These are phyloP conservation scores for Diversispora eburnea DNA, from an alignment of 192 early-diverging fungal species.

Conservation along the genomic window DNA sequence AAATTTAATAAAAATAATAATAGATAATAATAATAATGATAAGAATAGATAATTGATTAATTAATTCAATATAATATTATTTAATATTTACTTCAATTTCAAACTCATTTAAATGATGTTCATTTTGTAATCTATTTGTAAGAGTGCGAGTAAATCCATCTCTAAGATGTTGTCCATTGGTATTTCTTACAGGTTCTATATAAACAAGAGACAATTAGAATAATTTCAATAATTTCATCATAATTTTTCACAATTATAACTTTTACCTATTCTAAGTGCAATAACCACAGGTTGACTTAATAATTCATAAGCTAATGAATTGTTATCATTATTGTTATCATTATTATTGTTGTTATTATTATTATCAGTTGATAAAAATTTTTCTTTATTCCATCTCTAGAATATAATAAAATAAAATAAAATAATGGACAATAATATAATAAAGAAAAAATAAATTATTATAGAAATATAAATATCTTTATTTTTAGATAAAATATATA, in stretches of 20 bases:
- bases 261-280: slow-evolving; percentile 39
- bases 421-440: background rate
- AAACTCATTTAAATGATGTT: slow-evolving; percentile 36
- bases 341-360: too few species aligned
- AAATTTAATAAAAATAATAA: background rate
- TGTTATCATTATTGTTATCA: too few species aligned
- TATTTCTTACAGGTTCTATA: slow-evolving; percentile 43
- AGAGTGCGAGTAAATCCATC: slow-evolving; percentile 53
- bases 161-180: slow-evolving; percentile 52
- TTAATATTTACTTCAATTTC: slow-evolving; percentile 36
- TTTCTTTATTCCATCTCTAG: slow-evolving; percentile 35
- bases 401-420: background rate
- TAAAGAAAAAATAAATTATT: too few species aligned
- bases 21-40: background rate
- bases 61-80: too few species aligned
- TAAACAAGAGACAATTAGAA: slow-evolving; percentile 22
- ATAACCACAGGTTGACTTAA: slow-evolving; percentile 44
- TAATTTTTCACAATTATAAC: background rate
- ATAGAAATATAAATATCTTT: too few species aligned
- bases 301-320: slow-evolving; percentile 31
- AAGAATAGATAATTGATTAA: background rate
- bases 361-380: slow-evolving; percentile 33
- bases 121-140: slow-evolving; percentile 41
- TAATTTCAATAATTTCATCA: slow-evolving; percentile 25
- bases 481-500: background rate